A percentile compares a stretch with the other conserved stretches of the same genome.
Conservation (phyloP, 345 rosid species). For the Angophora floribunda region DNA sequence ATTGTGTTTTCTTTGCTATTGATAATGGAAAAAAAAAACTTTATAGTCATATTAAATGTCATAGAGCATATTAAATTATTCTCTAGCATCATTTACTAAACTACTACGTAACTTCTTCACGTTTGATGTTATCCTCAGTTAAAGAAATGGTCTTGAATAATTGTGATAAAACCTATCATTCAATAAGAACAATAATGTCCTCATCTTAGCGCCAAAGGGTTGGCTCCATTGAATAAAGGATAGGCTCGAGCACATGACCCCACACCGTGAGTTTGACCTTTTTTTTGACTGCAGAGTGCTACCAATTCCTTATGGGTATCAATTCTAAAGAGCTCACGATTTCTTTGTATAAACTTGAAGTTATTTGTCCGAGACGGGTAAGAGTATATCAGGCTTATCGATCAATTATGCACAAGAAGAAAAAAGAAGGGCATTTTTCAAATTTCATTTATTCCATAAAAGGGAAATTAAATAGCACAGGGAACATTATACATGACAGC, state of each 20-base stretch:
- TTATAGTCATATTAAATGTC: background rate
- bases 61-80: background rate
- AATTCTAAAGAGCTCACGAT: background rate
- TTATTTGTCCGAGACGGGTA: background rate
- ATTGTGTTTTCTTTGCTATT: rapidly evolving
- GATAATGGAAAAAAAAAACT: background rate
- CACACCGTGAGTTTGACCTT: background rate
- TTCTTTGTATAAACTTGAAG: background rate
- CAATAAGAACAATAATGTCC: background rate
- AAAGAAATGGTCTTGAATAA: background rate
- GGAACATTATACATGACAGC: background rate
- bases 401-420: background rate
- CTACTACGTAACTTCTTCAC: background rate
- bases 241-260: background rate
- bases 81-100: background rate
- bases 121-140: background rate
- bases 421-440: background rate
- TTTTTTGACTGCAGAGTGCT: background rate
- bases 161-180: background rate
- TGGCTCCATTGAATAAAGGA: background rate
- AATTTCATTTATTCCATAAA: background rate
- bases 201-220: background rate
- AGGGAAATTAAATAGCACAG: too few species aligned
- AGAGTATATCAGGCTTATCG: background rate
- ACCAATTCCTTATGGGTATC: background rate